Percentiles rank a stretch among this genome's conserved stretches.
These are phyloP conservation scores for Podila verticillata DNA, from an alignment of 192 early-diverging fungal species.

Conservation along the genomic window DNA sequence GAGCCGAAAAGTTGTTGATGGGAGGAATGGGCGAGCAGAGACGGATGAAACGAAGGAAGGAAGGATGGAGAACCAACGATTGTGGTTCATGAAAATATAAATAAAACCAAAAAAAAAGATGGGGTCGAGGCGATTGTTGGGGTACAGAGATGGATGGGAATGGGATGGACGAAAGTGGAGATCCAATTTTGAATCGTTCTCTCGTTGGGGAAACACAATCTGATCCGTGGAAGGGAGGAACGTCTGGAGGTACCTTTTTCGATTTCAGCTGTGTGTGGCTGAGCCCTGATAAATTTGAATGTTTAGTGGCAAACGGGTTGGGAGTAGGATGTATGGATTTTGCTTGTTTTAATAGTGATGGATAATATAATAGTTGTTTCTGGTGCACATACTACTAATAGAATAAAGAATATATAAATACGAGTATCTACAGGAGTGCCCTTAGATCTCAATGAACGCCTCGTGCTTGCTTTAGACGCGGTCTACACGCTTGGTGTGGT, in stretches of 20 bases:
- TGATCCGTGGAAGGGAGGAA: too few relatives aligned
- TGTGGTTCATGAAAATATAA: too few relatives aligned
- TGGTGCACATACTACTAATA: neutral
- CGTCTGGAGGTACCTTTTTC: too few relatives aligned
- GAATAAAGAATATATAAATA: neutral
- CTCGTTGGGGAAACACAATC: too few relatives aligned
- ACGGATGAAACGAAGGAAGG: neutral
- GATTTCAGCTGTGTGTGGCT: too few relatives aligned
- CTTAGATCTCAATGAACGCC: neutral
- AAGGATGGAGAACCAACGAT: too few relatives aligned
- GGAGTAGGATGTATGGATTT: too few relatives aligned
- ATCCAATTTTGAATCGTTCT: neutral
- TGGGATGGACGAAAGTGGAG: neutral
- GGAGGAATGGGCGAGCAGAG: neutral
- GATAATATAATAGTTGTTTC: too few relatives aligned
- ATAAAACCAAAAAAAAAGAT: neutral
- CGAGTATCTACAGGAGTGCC: neutral
- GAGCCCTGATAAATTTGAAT: too few relatives aligned
- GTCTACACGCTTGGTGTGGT: slow-evolving; percentile 30
- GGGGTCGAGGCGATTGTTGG: neutral
- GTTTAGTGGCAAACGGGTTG: too few relatives aligned
- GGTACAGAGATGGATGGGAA: neutral
- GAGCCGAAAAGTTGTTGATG: neutral
- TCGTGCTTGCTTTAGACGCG: neutral
- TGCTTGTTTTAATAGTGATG: too few relatives aligned